These are phyloP conservation scores for Potentilla sterilis DNA, from an alignment of 306 rosid genomes.

Conservation along the genomic window DNA sequence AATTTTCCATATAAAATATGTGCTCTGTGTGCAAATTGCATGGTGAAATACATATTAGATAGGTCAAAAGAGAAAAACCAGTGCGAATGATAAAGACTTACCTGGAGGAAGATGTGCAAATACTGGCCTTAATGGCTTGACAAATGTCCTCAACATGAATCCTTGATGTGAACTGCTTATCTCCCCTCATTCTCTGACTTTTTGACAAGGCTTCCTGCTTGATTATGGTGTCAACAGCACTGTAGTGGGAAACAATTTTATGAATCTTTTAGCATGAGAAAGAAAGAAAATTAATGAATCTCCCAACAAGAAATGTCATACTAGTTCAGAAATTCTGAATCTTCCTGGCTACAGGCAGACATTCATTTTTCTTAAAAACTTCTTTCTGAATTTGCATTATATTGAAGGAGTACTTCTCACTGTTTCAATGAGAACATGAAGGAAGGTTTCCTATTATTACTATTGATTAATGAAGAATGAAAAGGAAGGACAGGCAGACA, in stretches of 20 bases:
- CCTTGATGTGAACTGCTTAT: slow-evolving; percentile 64
- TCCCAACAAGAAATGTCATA: slow-evolving; percentile 9
- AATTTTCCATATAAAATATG: not conserved
- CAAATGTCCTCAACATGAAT: slow-evolving; percentile 82
- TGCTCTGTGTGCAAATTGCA: not conserved
- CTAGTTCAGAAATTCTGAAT: not conserved
- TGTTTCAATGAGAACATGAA: not conserved
- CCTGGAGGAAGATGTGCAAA: slow-evolving; percentile 41
- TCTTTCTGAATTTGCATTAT: not conserved
- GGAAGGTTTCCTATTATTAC: not conserved
- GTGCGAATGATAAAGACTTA: slow-evolving; percentile 19
- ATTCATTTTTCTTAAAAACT: not conserved
- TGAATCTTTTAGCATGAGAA: slow-evolving; percentile 4
- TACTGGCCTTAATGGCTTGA: slow-evolving; percentile 68
- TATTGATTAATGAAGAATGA: not conserved
- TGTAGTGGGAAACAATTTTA: slow-evolving; percentile 29
- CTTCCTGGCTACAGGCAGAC: not conserved
- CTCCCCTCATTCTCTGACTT: slow-evolving; percentile 57
- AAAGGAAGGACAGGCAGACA: not conserved
- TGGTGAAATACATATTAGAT: not conserved
- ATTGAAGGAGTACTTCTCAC: not conserved
- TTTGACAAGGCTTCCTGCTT: slow-evolving; percentile 54
- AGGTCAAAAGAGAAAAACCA: not conserved
- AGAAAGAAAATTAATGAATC: not conserved
- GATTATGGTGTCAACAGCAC: slow-evolving; percentile 78